Percentiles rank a stretch among this genome's conserved stretches.
Conservation (phyloP, 148 eudicot species). For the Oxyria digyna region DNA sequence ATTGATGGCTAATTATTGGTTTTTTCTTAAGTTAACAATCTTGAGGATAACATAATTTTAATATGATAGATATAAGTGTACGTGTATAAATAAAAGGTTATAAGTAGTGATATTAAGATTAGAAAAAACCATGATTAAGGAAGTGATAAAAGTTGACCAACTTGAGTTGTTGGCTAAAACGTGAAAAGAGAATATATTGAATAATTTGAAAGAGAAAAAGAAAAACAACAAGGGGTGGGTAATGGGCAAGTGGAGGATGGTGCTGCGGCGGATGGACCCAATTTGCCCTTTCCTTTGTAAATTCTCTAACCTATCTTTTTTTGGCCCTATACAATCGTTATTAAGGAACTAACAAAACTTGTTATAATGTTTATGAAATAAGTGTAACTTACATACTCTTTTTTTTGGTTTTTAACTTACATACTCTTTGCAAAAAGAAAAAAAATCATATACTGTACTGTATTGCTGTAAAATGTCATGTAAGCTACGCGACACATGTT, state of each 20-base stretch:
- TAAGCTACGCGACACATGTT: too few species aligned
- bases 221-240: neutral
- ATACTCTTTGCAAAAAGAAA: too few species aligned
- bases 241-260: conserved; percentile 7
- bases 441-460: too few species aligned
- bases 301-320: neutral
- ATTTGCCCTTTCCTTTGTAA: neutral
- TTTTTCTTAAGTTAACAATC: too few species aligned
- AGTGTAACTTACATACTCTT: too few species aligned
- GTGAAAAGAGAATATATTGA: neutral
- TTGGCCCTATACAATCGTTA: neutral
- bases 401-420: too few species aligned
- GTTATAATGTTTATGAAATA: too few species aligned
- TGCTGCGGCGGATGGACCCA: conserved; percentile 7
- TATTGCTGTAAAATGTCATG: too few species aligned
- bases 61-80: neutral
- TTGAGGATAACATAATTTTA: neutral
- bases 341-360: too few species aligned
- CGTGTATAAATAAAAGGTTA: neutral
- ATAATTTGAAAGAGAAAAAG: neutral
- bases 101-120: neutral
- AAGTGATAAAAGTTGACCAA: conserved; percentile 2
- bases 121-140: conserved; percentile 2
- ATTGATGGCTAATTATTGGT: neutral
- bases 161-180: neutral